Evolutionary conservation across 2,329 filamentous ascomycete species (phyloP).

Genomic region (Emmonsiellopsis sp.): DNA sequence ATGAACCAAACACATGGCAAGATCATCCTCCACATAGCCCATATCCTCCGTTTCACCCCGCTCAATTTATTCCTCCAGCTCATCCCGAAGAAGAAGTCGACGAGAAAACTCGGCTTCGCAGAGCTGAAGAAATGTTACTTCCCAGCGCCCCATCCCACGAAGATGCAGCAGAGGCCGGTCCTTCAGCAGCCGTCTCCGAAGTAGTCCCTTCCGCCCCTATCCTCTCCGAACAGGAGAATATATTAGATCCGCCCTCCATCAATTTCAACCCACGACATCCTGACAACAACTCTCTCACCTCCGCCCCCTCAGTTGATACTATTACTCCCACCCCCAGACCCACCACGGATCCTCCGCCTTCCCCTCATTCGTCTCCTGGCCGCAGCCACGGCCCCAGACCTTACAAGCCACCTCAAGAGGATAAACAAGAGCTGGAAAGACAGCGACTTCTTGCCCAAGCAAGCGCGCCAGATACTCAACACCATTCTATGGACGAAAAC

Average conservation of each 20-base stretch:
- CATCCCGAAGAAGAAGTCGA: slow-evolving; percentile 55
- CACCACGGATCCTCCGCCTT: slow-evolving; percentile 2
- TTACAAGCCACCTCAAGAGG: slow-evolving; percentile 41
- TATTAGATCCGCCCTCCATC: slow-evolving; percentile 21
- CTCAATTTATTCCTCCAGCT: slow-evolving; percentile 25
- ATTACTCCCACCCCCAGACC: slow-evolving; percentile 13
- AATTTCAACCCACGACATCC: slow-evolving; percentile 1
- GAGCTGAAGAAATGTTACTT: slow-evolving; percentile 68
- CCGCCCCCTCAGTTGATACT: slow-evolving; percentile 22
- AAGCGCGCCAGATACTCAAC: slow-evolving; percentile 44
- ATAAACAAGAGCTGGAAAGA: slow-evolving; percentile 71
- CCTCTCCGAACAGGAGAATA: slow-evolving; percentile 42
- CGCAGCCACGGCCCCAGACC: slow-evolving; percentile 23
- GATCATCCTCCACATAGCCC: slow-evolving; percentile 1
- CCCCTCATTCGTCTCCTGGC: slow-evolving; percentile 21
- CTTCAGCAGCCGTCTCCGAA: slow-evolving; percentile 31
- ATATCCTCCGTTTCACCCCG: slow-evolving; percentile 5
- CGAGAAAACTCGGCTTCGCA: slow-evolving; percentile 73
- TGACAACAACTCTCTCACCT: slow-evolving; percentile 8
- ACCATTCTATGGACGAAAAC: slow-evolving; percentile 11
- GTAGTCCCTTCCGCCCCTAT: slow-evolving; percentile 37
- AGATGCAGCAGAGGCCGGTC: slow-evolving; percentile 28
- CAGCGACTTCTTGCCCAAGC: slow-evolving; percentile 54
- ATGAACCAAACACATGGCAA: slow-evolving; percentile 1
- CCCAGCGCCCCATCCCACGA: slow-evolving; percentile 65